A percentile compares a stretch with the other conserved stretches of the same genome.
Conservation (phyloP, 208 protist species). For the Crithidia brevicula region DNA sequence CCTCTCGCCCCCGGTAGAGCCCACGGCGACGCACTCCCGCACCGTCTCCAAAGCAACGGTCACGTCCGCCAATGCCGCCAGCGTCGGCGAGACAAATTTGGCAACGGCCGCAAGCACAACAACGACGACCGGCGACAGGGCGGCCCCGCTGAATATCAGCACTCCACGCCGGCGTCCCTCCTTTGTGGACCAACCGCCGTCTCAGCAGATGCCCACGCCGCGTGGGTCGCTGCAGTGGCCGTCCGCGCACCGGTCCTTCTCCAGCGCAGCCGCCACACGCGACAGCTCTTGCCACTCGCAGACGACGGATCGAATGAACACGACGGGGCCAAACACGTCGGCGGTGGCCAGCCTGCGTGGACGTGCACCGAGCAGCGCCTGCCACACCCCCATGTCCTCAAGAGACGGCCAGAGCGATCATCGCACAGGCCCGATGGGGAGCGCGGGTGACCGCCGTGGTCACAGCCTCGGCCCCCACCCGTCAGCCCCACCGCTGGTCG, state of each 20-base stretch:
- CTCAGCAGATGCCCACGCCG: slow-evolving; percentile 29
- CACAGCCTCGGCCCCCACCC: slow-evolving; percentile 10
- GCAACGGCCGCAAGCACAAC: background rate
- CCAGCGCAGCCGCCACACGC: slow-evolving; percentile 38
- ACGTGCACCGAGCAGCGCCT: slow-evolving; percentile 21
- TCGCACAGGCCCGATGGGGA: slow-evolving; percentile 6
- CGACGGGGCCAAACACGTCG: background rate
- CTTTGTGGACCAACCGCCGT: slow-evolving; percentile 20
- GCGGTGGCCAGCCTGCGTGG: background rate
- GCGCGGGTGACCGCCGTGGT: background rate
- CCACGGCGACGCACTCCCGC: background rate
- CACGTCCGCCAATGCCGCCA: slow-evolving; percentile 20
- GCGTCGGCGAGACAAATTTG: slow-evolving; percentile 13
- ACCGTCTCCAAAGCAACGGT: slow-evolving; percentile 27
- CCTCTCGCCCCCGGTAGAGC: slow-evolving; percentile 12
- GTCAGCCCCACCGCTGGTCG: slow-evolving; percentile 29
- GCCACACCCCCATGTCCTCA: slow-evolving; percentile 28
- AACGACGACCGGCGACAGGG: slow-evolving; percentile 1
- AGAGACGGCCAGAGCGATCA: slow-evolving; percentile 17
- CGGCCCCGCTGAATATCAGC: background rate
- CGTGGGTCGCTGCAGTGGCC: slow-evolving; percentile 45
- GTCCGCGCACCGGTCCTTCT: slow-evolving; percentile 44
- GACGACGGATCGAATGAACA: slow-evolving; percentile 12
- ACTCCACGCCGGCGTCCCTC: slow-evolving; percentile 27
- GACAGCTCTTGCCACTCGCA: slow-evolving; percentile 45